phyloP scores from a whole-genome alignment of 345 rosid genomes.

The Moricandia arvensis region DNA sequence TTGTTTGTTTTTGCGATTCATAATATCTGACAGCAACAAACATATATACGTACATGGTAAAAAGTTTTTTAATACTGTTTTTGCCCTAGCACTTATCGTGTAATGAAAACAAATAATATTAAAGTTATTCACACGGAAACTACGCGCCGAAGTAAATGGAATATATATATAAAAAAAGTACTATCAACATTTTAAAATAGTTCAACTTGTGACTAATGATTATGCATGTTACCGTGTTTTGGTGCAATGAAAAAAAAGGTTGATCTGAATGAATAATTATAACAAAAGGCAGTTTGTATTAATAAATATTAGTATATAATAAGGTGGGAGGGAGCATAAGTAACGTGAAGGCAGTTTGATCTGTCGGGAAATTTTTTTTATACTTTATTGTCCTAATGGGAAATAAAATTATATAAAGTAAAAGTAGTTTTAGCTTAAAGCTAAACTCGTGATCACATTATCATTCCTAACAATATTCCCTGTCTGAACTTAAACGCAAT shows the following conservation, averaged over 20 bases:
- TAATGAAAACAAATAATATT: background rate
- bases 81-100: too few relatives aligned
- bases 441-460: conserved; percentile 29
- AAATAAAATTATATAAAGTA: conserved; percentile 18
- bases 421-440: conserved; percentile 8
- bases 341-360: conserved; percentile 40
- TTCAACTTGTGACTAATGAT: conserved; percentile 41
- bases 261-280: conserved; percentile 23
- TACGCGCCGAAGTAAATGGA: conserved; percentile 16
- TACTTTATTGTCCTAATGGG: conserved; percentile 22
- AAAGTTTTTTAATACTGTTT: background rate
- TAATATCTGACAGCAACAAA: conserved; percentile 15
- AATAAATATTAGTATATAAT: conserved; percentile 9
- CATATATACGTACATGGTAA: conserved; percentile 6
- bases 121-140: background rate
- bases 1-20: background rate
- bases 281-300: conserved; percentile 19
- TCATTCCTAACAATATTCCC: conserved; percentile 2
- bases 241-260: conserved; percentile 28
- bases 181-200: conserved; percentile 21
- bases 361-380: conserved; percentile 25
- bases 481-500: conserved; percentile 8
- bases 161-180: background rate
- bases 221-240: conserved; percentile 35
- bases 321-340: conserved; percentile 35